phyloP scores from a whole-genome alignment of 2,329 filamentous ascomycete species.

The Fusarium torreyae region DNA sequence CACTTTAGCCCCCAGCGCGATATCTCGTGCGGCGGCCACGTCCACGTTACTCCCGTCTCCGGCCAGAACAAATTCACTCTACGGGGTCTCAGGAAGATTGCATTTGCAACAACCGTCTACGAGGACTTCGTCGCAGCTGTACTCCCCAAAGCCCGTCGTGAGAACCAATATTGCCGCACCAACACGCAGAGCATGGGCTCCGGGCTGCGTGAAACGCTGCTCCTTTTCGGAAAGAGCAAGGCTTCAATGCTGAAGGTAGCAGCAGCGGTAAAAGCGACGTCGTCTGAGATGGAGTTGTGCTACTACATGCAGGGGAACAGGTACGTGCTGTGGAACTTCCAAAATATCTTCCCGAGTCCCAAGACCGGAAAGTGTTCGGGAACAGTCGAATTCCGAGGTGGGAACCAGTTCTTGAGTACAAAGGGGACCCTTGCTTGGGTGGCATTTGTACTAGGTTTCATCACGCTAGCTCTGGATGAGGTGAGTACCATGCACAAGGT shows the following conservation, averaged over 20 bases:
- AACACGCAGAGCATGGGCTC: constrained; percentile 54
- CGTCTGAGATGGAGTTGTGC: constrained; percentile 53
- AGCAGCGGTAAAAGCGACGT: constrained; percentile 47
- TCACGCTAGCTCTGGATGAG: constrained; percentile 56
- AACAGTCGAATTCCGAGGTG: constrained; percentile 59
- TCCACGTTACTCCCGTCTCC: constrained; percentile 57
- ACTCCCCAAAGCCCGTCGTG: constrained; percentile 53
- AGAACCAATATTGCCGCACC: constrained; percentile 56
- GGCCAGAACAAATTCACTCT: constrained; percentile 55
- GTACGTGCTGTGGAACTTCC: constrained; percentile 60
- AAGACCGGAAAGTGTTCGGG: constrained; percentile 57
- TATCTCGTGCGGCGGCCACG: constrained; percentile 57
- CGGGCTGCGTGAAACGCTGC: constrained; percentile 51
- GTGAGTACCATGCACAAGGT: constrained; percentile 38
- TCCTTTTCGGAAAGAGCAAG: constrained; percentile 49
- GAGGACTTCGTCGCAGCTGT: constrained; percentile 55
- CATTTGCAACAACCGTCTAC: constrained; percentile 55
- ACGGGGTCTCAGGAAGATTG: constrained; percentile 55
- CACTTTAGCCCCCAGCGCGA: constrained; percentile 57
- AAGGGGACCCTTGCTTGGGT: constrained; percentile 58
- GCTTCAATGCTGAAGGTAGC: constrained; percentile 50
- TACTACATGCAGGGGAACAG: constrained; percentile 58
- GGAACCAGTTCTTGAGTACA: constrained; percentile 58
- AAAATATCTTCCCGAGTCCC: constrained; percentile 57
- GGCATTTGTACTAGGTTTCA: constrained; percentile 58